phyloP scores from a whole-genome alignment of 805 yeast genomes.

The Kluyveromyces starmeri region DNA sequence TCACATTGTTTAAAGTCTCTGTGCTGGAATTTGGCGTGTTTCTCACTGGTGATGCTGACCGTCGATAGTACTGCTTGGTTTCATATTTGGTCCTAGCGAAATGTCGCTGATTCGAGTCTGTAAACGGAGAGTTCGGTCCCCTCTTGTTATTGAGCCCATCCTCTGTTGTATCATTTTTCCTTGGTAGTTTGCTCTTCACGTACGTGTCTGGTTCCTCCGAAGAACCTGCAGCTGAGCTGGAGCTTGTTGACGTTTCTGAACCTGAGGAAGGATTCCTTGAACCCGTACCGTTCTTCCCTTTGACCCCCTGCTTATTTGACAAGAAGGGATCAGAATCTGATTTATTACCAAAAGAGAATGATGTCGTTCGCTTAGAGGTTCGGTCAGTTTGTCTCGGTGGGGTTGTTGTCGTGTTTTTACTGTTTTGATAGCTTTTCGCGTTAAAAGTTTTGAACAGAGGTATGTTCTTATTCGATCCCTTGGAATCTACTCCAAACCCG shows the following conservation, averaged over 20 bases:
- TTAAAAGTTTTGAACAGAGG: slow-evolving; percentile 22
- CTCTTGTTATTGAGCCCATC: background rate
- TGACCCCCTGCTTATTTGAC: too few species aligned
- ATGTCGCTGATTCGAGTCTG: slow-evolving; percentile 14
- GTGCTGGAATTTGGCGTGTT: slow-evolving; percentile 12
- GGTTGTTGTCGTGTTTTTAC: slow-evolving; percentile 1
- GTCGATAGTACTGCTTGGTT: slow-evolving; percentile 11
- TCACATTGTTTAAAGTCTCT: slow-evolving; percentile 12
- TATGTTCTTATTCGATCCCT: slow-evolving; percentile 7
- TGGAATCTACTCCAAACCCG: slow-evolving; percentile 23
- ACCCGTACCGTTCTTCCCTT: too few species aligned
- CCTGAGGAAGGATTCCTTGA: background rate
- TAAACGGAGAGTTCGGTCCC: slow-evolving; percentile 11
- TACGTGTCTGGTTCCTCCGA: slow-evolving; percentile 1
- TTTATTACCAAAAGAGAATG: background rate
- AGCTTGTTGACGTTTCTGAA: background rate
- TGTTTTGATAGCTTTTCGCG: slow-evolving; percentile 20
- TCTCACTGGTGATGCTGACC: slow-evolving; percentile 22
- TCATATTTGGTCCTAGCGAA: slow-evolving; percentile 18
- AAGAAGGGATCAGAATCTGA: too few species aligned
- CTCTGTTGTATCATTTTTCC: background rate
- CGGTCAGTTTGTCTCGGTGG: slow-evolving; percentile 1
- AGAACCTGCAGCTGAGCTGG: background rate
- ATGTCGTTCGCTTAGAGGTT: background rate
- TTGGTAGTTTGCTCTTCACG: slow-evolving; percentile 5